Percentiles rank a stretch among this genome's conserved stretches.
Conservation (phyloP, 192 early-diverging fungal genomes). For the Cladochytrium replicatum region DNA sequence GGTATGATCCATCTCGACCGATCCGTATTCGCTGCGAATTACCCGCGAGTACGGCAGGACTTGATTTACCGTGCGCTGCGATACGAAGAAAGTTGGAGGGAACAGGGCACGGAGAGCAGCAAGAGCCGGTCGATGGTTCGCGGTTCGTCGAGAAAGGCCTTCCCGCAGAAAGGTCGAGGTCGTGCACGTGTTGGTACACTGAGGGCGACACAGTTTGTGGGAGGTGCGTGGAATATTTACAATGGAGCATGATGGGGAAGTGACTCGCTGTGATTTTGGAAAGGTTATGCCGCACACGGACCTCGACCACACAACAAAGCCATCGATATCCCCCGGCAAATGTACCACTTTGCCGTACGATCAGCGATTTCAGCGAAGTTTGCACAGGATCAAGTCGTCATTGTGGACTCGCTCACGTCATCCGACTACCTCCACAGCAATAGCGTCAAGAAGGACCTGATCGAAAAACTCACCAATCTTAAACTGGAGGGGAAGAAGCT, state of each 20-base stretch:
- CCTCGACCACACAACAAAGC: constrained; percentile 77
- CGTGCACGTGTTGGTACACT: constrained; percentile 74
- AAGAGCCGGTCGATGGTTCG: constrained; percentile 75
- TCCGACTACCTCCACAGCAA: too few species aligned
- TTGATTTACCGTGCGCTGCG: constrained; percentile 74
- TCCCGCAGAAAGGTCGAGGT: constrained; percentile 90
- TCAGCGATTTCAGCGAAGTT: constrained; percentile 81
- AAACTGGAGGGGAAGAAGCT: constrained; percentile 23
- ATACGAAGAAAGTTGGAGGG: constrained; percentile 72
- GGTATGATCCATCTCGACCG: constrained; percentile 62
- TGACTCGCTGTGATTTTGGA: not conserved
- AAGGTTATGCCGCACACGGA: constrained; percentile 59
- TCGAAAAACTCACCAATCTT: constrained; percentile 13
- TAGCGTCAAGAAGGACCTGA: constrained; percentile 16
- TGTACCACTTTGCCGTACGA: constrained; percentile 75
- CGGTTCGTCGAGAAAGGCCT: constrained; percentile 69
- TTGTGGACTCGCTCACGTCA: constrained; percentile 54
- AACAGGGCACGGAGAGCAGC: constrained; percentile 76
- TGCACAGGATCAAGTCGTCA: constrained; percentile 73
- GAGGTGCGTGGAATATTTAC: constrained; percentile 50
- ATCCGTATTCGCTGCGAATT: constrained; percentile 64
- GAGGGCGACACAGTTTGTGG: constrained; percentile 76
- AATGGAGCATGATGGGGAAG: too few species aligned
- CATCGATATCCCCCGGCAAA: constrained; percentile 75
- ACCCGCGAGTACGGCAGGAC: constrained; percentile 68